Conservation (phyloP, 352 stramenopile species). For the Pilasporangium apinafurcum region DNA sequence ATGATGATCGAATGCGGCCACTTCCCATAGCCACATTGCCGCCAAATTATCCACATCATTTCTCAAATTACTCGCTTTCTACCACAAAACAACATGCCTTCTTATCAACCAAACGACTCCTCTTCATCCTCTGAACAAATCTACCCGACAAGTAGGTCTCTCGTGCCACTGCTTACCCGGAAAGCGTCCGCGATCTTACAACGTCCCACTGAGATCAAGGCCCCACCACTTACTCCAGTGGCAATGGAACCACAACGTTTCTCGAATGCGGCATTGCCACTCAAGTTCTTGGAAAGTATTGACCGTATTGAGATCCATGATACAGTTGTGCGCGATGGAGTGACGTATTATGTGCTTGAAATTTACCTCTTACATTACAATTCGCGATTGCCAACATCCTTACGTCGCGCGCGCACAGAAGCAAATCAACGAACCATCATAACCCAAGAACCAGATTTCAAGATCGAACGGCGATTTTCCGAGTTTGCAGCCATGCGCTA, state of each 20-base stretch:
- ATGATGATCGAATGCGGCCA: too few relatives aligned
- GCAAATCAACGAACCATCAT: constrained; percentile 5
- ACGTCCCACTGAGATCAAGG: neutral
- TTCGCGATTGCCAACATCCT: constrained; percentile 35
- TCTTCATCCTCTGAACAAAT: too few relatives aligned
- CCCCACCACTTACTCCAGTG: neutral
- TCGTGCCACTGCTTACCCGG: too few relatives aligned
- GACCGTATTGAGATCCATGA: constrained; percentile 47
- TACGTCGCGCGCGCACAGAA: constrained; percentile 27
- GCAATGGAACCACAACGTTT: constrained; percentile 30
- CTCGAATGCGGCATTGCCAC: constrained; percentile 17
- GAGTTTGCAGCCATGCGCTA: constrained; percentile 47
- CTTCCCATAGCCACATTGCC: too few relatives aligned
- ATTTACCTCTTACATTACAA: constrained; percentile 46
- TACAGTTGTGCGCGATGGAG: constrained; percentile 24
- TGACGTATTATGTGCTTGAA: constrained; percentile 51
- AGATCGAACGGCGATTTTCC: constrained; percentile 53
- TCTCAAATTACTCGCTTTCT: too few relatives aligned
- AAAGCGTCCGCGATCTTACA: neutral
- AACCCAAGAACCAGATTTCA: constrained; percentile 31
- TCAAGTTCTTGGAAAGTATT: constrained; percentile 45
- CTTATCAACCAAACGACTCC: too few relatives aligned
- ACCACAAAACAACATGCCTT: too few relatives aligned
- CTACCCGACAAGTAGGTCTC: too few relatives aligned
- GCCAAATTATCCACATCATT: too few relatives aligned